Percentiles rank a stretch among this genome's conserved stretches.
phyloP scores from a whole-genome alignment of 148 eudicot species.

The Chenopodium quinoa region DNA sequence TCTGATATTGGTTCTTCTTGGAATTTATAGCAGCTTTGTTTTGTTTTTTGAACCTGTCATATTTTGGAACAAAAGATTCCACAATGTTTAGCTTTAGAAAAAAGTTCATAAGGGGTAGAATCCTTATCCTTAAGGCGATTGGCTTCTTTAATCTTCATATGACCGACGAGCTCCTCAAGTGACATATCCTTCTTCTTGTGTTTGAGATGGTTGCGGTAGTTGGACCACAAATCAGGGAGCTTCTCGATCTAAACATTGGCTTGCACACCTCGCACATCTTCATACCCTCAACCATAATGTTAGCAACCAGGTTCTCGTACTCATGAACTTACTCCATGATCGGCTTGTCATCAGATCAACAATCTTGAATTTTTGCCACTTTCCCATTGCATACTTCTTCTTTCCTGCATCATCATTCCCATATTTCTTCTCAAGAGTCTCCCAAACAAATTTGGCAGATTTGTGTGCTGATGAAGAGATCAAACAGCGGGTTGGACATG shows the following conservation, averaged over 20 bases:
- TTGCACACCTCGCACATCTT: background rate
- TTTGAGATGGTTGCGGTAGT: too few relatives aligned
- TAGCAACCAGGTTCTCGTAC: background rate
- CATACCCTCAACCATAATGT: background rate
- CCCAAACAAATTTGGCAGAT: slow-evolving; percentile 3
- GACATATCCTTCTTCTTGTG: too few relatives aligned
- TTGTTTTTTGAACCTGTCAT: too few relatives aligned
- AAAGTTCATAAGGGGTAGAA: too few relatives aligned
- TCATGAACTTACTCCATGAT: slow-evolving; percentile 2
- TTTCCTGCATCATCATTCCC: slow-evolving; percentile 6
- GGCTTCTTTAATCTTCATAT: too few relatives aligned
- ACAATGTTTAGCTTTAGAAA: too few relatives aligned
- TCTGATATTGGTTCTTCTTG: too few relatives aligned
- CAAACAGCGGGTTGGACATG: slow-evolving; percentile 10
- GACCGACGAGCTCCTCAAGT: too few relatives aligned
- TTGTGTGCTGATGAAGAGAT: background rate
- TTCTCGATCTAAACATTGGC: background rate
- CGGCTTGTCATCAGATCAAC: background rate
- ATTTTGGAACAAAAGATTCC: too few relatives aligned
- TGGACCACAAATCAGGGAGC: too few relatives aligned
- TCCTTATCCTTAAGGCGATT: too few relatives aligned
- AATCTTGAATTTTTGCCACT: background rate
- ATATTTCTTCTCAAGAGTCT: background rate
- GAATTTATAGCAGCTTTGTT: too few relatives aligned
- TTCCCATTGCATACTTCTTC: background rate